These are phyloP conservation scores for Cucurbita argyrosperma DNA, from an alignment of 306 rosid genomes.

Conservation along the genomic window DNA sequence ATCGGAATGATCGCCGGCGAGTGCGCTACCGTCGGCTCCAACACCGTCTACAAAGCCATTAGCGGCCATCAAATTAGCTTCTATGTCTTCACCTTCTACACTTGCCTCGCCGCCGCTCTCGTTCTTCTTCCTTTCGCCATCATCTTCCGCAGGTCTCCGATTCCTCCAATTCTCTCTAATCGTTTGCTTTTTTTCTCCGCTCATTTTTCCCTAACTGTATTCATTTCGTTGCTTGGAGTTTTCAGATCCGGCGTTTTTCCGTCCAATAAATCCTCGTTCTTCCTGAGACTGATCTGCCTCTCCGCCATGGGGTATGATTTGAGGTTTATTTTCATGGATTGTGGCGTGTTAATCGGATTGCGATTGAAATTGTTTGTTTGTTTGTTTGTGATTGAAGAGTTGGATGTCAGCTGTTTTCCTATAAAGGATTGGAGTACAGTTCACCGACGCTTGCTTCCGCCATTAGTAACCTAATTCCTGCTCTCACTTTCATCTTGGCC, in stretches of 20 bases:
- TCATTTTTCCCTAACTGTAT: background rate
- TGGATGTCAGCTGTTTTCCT: background rate
- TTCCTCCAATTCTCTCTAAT: background rate
- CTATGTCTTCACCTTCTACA: slow-evolving; percentile 38
- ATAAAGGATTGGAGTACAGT: background rate
- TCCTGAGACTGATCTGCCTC: background rate
- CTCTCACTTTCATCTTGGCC: slow-evolving; percentile 6
- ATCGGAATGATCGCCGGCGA: slow-evolving; percentile 31
- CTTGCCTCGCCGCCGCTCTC: slow-evolving; percentile 24
- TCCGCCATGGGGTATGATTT: slow-evolving; percentile 3
- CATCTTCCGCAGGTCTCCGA: slow-evolving; percentile 27
- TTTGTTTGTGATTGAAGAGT: background rate
- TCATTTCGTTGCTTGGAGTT: background rate
- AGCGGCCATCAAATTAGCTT: slow-evolving; percentile 26
- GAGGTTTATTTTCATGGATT: background rate
- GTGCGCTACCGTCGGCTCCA: slow-evolving; percentile 31
- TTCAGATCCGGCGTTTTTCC: slow-evolving; percentile 6
- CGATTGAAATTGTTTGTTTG: background rate
- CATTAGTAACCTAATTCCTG: slow-evolving; percentile 1
- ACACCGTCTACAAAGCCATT: slow-evolving; percentile 43
- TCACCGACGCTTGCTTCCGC: slow-evolving; percentile 1
- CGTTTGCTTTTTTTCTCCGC: background rate
- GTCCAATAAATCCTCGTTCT: background rate
- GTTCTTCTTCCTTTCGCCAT: slow-evolving; percentile 34
- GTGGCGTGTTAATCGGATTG: no score